Percentiles rank a stretch among this genome's conserved stretches.
Conservation (phyloP, 148 eudicot genomes). For the Polygonum maritimum region DNA sequence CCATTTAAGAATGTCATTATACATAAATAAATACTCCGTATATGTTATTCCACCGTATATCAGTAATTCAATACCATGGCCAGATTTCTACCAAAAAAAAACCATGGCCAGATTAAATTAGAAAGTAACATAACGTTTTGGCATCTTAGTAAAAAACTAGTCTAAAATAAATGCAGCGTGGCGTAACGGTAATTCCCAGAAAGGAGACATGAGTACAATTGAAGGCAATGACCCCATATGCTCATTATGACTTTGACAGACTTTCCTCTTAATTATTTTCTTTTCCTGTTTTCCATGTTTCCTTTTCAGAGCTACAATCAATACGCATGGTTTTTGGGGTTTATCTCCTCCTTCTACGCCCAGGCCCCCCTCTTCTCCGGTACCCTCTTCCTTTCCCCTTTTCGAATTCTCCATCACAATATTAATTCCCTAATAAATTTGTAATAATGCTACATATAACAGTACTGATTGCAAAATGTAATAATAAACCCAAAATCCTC, state of each 20-base stretch:
- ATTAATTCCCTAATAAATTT: neutral
- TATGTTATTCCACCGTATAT: no score
- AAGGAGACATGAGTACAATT: constrained; percentile 10
- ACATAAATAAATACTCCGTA: no score
- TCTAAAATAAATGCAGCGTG: neutral
- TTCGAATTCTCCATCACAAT: neutral
- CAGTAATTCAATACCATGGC: no score
- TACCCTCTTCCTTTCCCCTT: neutral
- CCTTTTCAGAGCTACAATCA: constrained; percentile 13
- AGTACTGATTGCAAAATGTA: neutral
- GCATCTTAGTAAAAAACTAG: no score
- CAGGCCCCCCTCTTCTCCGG: constrained; percentile 6
- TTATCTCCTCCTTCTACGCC: neutral
- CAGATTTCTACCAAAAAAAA: no score
- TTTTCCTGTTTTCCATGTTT: neutral
- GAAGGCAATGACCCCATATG: constrained; percentile 10
- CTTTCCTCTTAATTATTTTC: neutral
- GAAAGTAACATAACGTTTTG: no score
- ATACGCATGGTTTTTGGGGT: constrained; percentile 9
- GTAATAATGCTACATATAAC: neutral
- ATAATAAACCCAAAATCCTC: neutral
- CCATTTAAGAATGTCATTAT: no score
- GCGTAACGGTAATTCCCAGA: constrained; percentile 4
- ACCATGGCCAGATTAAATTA: no score
- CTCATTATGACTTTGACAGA: constrained; percentile 7